These are phyloP conservation scores for Metroxylon sagu DNA, from an alignment of 176 grass and related monocot species.

Conservation along the genomic window DNA sequence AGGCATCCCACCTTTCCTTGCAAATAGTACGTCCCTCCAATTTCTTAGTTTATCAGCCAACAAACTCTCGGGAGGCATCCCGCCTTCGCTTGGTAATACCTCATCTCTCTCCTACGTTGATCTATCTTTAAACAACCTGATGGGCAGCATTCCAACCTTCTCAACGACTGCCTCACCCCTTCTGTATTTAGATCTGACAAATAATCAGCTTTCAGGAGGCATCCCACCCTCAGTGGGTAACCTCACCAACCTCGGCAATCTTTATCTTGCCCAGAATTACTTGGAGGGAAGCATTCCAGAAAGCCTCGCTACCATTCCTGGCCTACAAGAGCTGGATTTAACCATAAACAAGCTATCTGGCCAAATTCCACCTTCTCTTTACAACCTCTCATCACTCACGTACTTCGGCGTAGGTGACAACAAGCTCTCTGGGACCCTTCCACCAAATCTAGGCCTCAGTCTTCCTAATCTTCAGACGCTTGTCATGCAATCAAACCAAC, in stretches of 20 bases:
- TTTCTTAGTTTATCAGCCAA: conserved; percentile 21
- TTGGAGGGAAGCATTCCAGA: conserved; percentile 43
- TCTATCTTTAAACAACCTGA: no score
- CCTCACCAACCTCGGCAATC: conserved; percentile 16
- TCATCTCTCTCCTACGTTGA: no score
- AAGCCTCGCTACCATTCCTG: conserved; percentile 15
- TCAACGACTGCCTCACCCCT: no score
- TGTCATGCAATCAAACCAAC: conserved; percentile 21
- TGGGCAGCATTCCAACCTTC: no score
- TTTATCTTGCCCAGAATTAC: conserved; percentile 22
- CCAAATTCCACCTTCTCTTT: conserved; percentile 11
- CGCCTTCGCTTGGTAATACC: not conserved
- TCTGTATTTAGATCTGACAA: no score
- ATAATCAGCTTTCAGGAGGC: no score
- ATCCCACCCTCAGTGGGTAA: conserved; percentile 17
- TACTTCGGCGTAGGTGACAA: conserved; percentile 32
- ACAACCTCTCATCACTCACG: conserved; percentile 30
- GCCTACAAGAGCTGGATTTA: conserved; percentile 18
- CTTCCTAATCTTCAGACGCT: conserved; percentile 25
- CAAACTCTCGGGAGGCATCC: conserved; percentile 31
- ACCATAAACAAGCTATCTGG: conserved; percentile 32
- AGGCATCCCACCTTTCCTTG: conserved; percentile 21
- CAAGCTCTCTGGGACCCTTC: conserved; percentile 20
- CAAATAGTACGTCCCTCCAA: conserved; percentile 10
- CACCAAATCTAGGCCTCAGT: conserved; percentile 27